Conservation (phyloP, 2,329 filamentous ascomycete species). For the Monosporascus sp. region DNA sequence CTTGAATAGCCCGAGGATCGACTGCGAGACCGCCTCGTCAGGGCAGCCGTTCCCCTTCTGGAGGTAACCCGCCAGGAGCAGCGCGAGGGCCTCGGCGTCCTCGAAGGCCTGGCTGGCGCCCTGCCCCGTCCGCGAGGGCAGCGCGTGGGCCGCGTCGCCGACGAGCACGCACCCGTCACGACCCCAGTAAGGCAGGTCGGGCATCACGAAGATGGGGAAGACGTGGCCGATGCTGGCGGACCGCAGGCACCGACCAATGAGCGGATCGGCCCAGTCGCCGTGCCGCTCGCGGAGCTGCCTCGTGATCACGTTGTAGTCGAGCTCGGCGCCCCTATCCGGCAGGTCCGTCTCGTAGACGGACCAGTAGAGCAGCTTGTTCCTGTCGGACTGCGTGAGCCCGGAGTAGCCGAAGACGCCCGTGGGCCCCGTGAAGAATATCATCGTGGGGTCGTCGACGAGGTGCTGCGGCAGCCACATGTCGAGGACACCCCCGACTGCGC, state of each 20-base stretch:
- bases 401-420: slow-evolving; percentile 9
- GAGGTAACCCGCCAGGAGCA: slow-evolving; percentile 28
- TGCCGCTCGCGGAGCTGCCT: slow-evolving; percentile 36
- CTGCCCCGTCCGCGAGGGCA: slow-evolving; percentile 47
- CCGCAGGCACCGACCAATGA: slow-evolving; percentile 28
- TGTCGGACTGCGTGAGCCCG: slow-evolving; percentile 7
- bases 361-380: slow-evolving; percentile 9
- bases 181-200: slow-evolving; percentile 42
- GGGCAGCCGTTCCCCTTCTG: background rate
- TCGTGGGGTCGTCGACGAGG: slow-evolving; percentile 5
- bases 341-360: slow-evolving; percentile 10
- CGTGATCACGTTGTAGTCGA: slow-evolving; percentile 4
- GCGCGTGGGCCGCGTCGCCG: slow-evolving; percentile 49
- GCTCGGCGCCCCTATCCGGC: slow-evolving; percentile 4
- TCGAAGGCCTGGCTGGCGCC: slow-evolving; percentile 52
- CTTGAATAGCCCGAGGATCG: slow-evolving; percentile 5
- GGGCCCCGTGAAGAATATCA: slow-evolving; percentile 8
- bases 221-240: slow-evolving; percentile 32
- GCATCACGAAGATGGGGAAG: slow-evolving; percentile 44
- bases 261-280: slow-evolving; percentile 38
- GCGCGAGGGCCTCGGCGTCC: slow-evolving; percentile 41
- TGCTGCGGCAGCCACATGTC: slow-evolving; percentile 5
- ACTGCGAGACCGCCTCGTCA: slow-evolving; percentile 4
- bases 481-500: slow-evolving; percentile 9
- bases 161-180: slow-evolving; percentile 42